A percentile compares a stretch with the other conserved stretches of the same genome.
phyloP scores from a whole-genome alignment of 192 early-diverging fungal genomes.

The Martensiomyces pterosporus region DNA sequence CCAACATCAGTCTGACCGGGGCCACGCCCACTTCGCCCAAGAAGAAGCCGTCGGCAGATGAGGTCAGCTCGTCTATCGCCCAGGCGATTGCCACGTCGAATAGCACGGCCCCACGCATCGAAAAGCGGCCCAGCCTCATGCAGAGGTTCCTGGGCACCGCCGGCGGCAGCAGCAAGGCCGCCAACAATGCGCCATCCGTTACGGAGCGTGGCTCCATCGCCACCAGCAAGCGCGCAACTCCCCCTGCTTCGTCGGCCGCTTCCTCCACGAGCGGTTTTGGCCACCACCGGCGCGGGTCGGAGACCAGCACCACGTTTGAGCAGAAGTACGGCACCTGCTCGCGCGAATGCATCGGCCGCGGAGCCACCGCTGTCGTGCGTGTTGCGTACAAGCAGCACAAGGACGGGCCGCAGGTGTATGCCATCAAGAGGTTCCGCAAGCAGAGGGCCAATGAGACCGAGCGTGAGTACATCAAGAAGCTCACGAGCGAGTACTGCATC shows the following conservation, averaged over 20 bases:
- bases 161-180: not conserved
- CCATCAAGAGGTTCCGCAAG: constrained; percentile 93
- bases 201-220: too few species aligned
- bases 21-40: not conserved
- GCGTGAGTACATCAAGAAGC: constrained; percentile 94
- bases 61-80: constrained; percentile 32
- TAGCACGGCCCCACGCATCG: constrained; percentile 25
- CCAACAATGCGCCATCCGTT: too few species aligned
- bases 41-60: too few species aligned
- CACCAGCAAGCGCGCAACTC: constrained; percentile 23
- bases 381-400: constrained; percentile 72
- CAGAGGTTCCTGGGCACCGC: constrained; percentile 43
- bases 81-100: constrained; percentile 29
- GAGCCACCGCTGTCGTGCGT: constrained; percentile 89
- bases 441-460: constrained; percentile 79
- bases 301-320: constrained; percentile 33
- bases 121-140: constrained; percentile 50
- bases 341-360: constrained; percentile 76
- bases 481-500: constrained; percentile 94
- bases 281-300: constrained; percentile 28
- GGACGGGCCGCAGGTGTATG: constrained; percentile 63
- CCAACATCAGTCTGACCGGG: not conserved
- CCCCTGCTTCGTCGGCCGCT: constrained; percentile 30
- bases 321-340: constrained; percentile 82
- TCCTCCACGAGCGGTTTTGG: constrained; percentile 13